These are phyloP conservation scores for Cryphonectria nitschkei DNA, from an alignment of 2,329 filamentous ascomycete genomes.

Conservation along the genomic window DNA sequence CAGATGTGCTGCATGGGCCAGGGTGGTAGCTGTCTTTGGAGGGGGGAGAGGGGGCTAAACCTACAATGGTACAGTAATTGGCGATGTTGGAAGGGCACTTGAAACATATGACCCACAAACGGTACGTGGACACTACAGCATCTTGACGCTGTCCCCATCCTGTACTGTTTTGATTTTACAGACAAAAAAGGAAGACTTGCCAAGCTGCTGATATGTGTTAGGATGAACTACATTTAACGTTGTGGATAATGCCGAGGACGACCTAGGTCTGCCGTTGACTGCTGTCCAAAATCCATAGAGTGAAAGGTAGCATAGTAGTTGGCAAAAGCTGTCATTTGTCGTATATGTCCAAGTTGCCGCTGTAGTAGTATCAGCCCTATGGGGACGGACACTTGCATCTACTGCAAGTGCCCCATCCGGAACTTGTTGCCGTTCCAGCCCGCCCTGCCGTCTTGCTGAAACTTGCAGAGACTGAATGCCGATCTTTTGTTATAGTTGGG, in stretches of 20 bases:
- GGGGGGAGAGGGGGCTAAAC: neutral
- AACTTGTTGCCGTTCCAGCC: neutral
- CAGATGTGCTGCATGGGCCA: neutral
- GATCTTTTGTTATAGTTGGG: neutral
- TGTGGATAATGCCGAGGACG: neutral
- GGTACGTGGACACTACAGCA: slow-evolving; percentile 16
- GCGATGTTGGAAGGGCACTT: slow-evolving; percentile 12
- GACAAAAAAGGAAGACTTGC: neutral
- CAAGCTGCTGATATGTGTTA: too few relatives aligned
- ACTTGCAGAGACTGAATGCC: neutral
- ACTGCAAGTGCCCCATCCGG: neutral
- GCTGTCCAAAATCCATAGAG: neutral
- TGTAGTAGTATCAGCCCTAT: neutral
- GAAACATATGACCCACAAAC: slow-evolving; percentile 20
- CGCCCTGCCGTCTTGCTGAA: neutral
- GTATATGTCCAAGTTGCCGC: neutral
- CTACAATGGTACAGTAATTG: neutral
- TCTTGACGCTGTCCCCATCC: slow-evolving; percentile 3
- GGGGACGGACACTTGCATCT: neutral
- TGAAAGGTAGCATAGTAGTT: too few relatives aligned
- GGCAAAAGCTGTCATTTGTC: neutral
- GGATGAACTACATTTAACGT: neutral
- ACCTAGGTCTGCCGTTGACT: neutral
- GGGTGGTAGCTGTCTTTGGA: neutral
- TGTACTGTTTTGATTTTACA: neutral